Percentiles rank a stretch among this genome's conserved stretches.
Evolutionary conservation across 2,329 filamentous ascomycete species (phyloP).

Genomic region (Beauveria brongniartii): DNA sequence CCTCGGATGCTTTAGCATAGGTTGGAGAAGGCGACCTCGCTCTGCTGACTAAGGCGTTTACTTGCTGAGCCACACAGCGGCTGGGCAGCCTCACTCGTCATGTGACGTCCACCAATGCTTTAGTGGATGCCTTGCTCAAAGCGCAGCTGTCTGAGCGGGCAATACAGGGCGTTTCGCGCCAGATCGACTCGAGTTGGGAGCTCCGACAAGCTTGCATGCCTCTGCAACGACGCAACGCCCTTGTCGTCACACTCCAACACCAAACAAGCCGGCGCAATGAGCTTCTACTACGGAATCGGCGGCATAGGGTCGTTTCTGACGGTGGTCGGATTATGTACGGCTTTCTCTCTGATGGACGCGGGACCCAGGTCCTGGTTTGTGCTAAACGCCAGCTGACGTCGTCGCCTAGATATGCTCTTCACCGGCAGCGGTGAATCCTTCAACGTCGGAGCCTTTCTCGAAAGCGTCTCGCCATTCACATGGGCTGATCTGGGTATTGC

Average conservation of each 20-base stretch:
- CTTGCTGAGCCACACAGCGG: background rate
- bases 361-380: background rate
- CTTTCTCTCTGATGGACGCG: conserved; percentile 12
- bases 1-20: background rate
- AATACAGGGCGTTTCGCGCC: conserved; percentile 14
- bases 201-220: conserved; percentile 15
- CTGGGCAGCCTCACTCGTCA: conserved; percentile 6
- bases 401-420: conserved; percentile 82
- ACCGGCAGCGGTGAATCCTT: conserved; percentile 93
- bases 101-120: conserved; percentile 7
- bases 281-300: conserved; percentile 63
- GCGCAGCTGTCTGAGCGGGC: conserved; percentile 5
- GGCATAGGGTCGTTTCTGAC: conserved; percentile 59
- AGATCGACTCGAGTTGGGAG: conserved; percentile 14
- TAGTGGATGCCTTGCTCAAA: conserved; percentile 4
- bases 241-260: conserved; percentile 16
- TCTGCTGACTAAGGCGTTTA: background rate
- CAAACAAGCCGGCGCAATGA: conserved; percentile 46
- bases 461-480: conserved; percentile 85
- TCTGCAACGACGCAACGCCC: conserved; percentile 14
- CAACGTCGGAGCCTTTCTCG: conserved; percentile 93
- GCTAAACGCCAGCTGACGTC: conserved; percentile 8
- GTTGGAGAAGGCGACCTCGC: background rate
- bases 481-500: conserved; percentile 89
- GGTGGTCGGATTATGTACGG: conserved; percentile 73